Conservation (phyloP, 306 rosid genomes). For the Herpetospermum pedunculosum region DNA sequence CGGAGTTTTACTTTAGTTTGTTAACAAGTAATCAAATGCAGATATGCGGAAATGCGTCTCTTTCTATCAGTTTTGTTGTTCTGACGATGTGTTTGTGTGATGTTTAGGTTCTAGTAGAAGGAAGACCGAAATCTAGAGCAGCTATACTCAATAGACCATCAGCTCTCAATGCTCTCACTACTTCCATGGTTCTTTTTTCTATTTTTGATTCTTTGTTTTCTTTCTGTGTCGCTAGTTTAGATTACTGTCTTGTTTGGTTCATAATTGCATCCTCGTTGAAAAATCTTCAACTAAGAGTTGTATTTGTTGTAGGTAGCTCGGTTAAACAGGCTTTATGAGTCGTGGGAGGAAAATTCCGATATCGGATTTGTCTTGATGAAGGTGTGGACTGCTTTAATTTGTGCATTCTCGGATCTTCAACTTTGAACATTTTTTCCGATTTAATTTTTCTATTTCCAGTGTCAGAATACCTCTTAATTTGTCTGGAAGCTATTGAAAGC, state of each 20-base stretch:
- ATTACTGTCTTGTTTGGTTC: conserved; percentile 11
- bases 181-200: conserved; percentile 36
- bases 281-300: not conserved
- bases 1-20: not conserved
- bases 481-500: not conserved
- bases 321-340: conserved; percentile 74
- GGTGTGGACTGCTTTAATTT: conserved; percentile 29
- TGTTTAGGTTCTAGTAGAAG: conserved; percentile 69
- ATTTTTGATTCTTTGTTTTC: not conserved
- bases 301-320: conserved; percentile 48
- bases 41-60: conserved; percentile 3
- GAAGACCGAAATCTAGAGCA: conserved; percentile 70
- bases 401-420: not conserved
- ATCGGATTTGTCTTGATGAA: conserved; percentile 87
- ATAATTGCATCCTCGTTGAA: not conserved
- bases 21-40: not conserved
- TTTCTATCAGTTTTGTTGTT: not conserved
- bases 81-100: not conserved
- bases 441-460: not conserved
- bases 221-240: not conserved
- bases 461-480: not conserved
- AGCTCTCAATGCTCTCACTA: conserved; percentile 52
- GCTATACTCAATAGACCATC: conserved; percentile 73
- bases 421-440: not conserved
- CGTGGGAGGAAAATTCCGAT: conserved; percentile 87